Evolutionary conservation across 2,329 filamentous ascomycete genomes (phyloP), one percentile per base, ranked within the genome.

Genomic region (Sclerotinia subarctica): DNA sequence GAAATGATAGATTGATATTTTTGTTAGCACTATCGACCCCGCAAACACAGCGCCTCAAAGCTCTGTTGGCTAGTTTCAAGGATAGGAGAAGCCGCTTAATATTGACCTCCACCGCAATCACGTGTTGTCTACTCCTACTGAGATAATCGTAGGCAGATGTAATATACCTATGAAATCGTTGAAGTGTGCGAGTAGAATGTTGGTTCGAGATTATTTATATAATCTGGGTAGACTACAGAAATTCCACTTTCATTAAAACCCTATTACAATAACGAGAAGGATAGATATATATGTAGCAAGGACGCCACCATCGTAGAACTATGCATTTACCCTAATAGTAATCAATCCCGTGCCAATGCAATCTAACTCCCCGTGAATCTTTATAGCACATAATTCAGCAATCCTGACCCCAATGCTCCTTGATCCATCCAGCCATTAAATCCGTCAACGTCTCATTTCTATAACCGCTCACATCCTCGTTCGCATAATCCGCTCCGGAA

Each of bases 371-470:
- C 21, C 26, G 46, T 26, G 13, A 38, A 19, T 38, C 8, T 42
- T n/a, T n/a, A 17, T 54, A 44, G 8, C 58, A 13, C 17, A 7
- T 35, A 29, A 29, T 49, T 21, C 51, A 77, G 67, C 76, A 77
- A 69, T 76, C 71, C 49, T 73, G 62, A 32, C 64, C 57, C 87
- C 88, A 90, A 74, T 89, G 84, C 76, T 83, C 76, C 75, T 80
- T 79, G 65, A 89, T 85, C 87, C 87, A 90, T 2, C 79, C 78
- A 0, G 81, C 80, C 75, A 90, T 79, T 70, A 85, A 77, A 47
- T 85, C 82, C 0, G 86, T 87, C 67, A 89, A 81, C 0, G 82
- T 84, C 35, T 82, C 82, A 3, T 87, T 80, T 24, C 56, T 79
- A 73, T 88, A 90, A 35, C 75, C 72, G 72, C 80, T 73, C 1